Base-by-base conservation (phyloP, 2,329 filamentous ascomycete genomes). In the Alternaria consortialis region DNA sequence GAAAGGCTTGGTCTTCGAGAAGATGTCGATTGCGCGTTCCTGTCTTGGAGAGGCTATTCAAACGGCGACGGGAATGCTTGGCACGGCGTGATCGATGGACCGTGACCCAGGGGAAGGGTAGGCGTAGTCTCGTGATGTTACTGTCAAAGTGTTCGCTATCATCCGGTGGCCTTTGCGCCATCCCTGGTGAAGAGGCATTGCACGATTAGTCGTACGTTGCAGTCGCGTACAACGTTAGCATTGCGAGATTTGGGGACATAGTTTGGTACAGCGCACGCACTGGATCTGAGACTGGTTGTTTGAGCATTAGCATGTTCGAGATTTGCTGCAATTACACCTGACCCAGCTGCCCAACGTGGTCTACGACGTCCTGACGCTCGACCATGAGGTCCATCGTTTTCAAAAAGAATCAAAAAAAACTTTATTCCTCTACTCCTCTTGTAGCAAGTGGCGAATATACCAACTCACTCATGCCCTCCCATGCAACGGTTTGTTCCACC, bases 361-460 rank as follows among this genome's bases (percentile, higher is more conserved):
- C 53, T 43, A 46, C 20, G 37, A 55, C 57, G 37, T 42, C 29
- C 48, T 32, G 52, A 53, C 32, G 50, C 51, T 34, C 42, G 25
- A 43, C 46, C 34, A 32, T 20, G 44, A n/a, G 57, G 52, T 37
- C 27, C 53, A 40, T 29, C 37, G 23, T 20, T 34, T 43, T 25
- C 25, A 27, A 44, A 55, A 58, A 55, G n/a, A n/a, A n/a, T n/a
- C n/a, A 55, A 58, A 55, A 27, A 44, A 55, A 58, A 55, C 56
- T 46, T 27, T 60, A 51, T 17, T 56, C 37, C 52, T 25, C 52
- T 46, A 23, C 31, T 50, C 53, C 53, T 40, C 25, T 32, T 31
- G 53, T 42, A 60, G 44, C 40, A 56, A 52, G 57, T 60, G 57
- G 57, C 53, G 58, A 57, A 13, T 57, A 60, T 57, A 60, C 53